phyloP scores from a whole-genome alignment of 768 basidiomycete species.

The Cystofilobasidium ferigula region DNA sequence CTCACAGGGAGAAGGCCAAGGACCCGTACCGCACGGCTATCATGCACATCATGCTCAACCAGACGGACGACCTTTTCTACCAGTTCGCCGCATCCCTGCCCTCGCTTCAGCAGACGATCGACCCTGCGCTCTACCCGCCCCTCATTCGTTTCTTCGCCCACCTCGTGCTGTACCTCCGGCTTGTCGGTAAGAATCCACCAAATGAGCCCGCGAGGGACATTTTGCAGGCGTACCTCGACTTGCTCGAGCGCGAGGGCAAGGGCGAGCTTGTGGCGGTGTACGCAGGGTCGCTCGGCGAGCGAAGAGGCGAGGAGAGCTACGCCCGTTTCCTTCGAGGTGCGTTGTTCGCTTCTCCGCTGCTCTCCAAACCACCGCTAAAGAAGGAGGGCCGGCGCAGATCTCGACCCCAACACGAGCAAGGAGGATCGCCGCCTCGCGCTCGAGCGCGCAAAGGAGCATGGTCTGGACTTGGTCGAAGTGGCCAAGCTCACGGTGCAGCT shows the following conservation, averaged over 20 bases:
- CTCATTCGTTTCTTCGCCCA: conserved; percentile 73
- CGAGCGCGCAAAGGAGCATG: conserved; percentile 66
- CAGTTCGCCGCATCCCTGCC: conserved; percentile 41
- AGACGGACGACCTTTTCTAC: conserved; percentile 54
- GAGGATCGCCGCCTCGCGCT: conserved; percentile 60
- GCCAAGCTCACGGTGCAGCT: conserved; percentile 66
- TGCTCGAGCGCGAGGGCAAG: conserved; percentile 72
- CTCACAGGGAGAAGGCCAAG: conserved; percentile 47
- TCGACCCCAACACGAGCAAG: conserved; percentile 39
- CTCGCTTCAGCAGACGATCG: conserved; percentile 30
- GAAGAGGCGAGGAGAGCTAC: conserved; percentile 77
- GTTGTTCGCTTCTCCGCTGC: too few relatives aligned
- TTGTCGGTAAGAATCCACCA: conserved; percentile 65
- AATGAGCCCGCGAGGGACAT: conserved; percentile 66
- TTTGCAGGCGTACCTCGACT: conserved; percentile 74
- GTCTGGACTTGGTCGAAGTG: conserved; percentile 68
- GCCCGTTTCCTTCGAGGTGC: conserved; percentile 65
- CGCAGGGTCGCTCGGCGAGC: conserved; percentile 76
- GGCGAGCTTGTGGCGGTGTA: conserved; percentile 86
- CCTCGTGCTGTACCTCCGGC: conserved; percentile 72
- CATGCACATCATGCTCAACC: conserved; percentile 59
- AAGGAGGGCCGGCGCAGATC: too few relatives aligned
- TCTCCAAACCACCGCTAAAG: too few relatives aligned
- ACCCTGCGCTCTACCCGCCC: conserved; percentile 45
- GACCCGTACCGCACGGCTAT: conserved; percentile 76